A percentile compares a stretch with the other conserved stretches of the same genome.
Conservation (phyloP, 2,329 filamentous ascomycete species). For the Paracamarosporium sp. region DNA sequence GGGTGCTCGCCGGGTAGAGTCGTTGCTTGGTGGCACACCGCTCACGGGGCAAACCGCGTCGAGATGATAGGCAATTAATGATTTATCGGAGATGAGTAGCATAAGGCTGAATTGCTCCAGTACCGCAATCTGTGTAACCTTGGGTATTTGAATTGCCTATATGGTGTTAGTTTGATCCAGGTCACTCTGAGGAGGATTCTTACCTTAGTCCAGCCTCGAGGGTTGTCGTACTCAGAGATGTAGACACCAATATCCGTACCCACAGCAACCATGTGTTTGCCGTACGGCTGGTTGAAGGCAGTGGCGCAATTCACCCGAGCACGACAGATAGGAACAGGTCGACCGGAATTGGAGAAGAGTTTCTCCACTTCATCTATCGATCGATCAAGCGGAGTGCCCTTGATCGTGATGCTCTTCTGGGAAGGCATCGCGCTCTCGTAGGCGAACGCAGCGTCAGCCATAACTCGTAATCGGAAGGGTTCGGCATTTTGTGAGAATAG, state of each 20-base stretch:
- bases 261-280: constrained; percentile 87
- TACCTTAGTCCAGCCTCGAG: constrained; percentile 89
- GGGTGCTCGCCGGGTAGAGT: constrained; percentile 83
- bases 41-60: constrained; percentile 74
- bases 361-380: constrained; percentile 89
- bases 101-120: constrained; percentile 96
- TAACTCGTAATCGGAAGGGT: constrained; percentile 88
- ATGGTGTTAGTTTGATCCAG: constrained; percentile 31
- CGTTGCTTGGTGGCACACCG: constrained; percentile 66
- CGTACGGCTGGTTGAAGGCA: constrained; percentile 80
- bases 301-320: constrained; percentile 92
- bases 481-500: constrained; percentile 93
- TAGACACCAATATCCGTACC: constrained; percentile 96
- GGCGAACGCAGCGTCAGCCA: constrained; percentile 90
- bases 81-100: constrained; percentile 88
- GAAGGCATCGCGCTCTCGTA: constrained; percentile 68
- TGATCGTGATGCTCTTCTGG: constrained; percentile 75
- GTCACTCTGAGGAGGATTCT: constrained; percentile 41
- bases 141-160: constrained; percentile 75
- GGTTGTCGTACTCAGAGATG: constrained; percentile 85
- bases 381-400: constrained; percentile 88
- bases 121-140: constrained; percentile 91
- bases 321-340: constrained; percentile 80
- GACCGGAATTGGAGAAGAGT: constrained; percentile 68
- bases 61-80: constrained; percentile 90